Percentiles rank a stretch among this genome's conserved stretches.
Evolutionary conservation across 1,284 basidiomycete species (phyloP).

Genomic region (Lentinula novae-zelandiae): DNA sequence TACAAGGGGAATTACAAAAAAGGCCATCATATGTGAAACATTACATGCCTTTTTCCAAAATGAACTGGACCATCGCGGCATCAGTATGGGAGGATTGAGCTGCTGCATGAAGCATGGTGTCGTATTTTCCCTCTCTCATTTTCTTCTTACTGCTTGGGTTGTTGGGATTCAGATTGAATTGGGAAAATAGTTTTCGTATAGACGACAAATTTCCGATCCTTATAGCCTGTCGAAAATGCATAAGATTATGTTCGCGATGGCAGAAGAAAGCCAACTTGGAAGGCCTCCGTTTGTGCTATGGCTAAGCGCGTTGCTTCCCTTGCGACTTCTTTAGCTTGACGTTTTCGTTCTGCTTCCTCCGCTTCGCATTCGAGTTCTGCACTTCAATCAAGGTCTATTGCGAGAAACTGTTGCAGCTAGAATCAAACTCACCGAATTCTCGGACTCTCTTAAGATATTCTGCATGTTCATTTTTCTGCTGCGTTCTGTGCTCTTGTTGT

Average conservation of each 20-base stretch:
- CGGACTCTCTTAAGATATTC: conserved; percentile 29
- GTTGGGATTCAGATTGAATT: conserved; percentile 29
- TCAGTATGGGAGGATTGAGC: conserved; percentile 23
- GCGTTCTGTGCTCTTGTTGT: conserved; percentile 19
- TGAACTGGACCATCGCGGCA: conserved; percentile 24
- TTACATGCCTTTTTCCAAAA: too few relatives aligned
- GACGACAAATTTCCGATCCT: too few relatives aligned
- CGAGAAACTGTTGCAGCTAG: background rate
- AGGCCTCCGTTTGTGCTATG: conserved; percentile 27
- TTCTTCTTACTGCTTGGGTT: conserved; percentile 25
- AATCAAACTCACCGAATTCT: conserved; percentile 26
- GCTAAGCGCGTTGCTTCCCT: conserved; percentile 22
- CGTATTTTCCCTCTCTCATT: conserved; percentile 17
- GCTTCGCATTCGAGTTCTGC: conserved; percentile 28
- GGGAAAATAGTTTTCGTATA: conserved; percentile 17
- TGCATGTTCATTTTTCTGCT: conserved; percentile 26
- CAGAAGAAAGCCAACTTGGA: conserved; percentile 18
- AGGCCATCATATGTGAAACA: too few relatives aligned
- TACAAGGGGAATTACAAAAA: too few relatives aligned
- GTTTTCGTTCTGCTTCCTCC: conserved; percentile 26
- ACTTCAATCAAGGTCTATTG: background rate
- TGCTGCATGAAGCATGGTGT: conserved; percentile 33
- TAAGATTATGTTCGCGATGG: too few relatives aligned
- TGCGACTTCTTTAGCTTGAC: conserved; percentile 23
- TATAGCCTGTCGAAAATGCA: too few relatives aligned